These are phyloP conservation scores for Isabelozyma rhagii DNA, from an alignment of 805 yeast genomes.

Conservation along the genomic window DNA sequence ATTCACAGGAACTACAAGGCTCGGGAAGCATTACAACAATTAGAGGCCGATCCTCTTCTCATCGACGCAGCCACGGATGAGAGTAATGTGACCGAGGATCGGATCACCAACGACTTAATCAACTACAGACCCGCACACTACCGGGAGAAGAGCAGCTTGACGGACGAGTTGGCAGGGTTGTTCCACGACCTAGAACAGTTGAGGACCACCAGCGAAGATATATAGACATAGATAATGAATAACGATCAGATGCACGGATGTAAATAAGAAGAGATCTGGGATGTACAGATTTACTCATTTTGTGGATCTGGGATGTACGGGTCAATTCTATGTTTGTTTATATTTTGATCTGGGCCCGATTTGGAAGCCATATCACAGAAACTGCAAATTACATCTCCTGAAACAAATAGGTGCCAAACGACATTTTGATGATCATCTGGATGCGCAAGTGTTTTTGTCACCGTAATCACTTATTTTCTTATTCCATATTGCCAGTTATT, in stretches of 20 bases:
- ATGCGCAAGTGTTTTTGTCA: neutral
- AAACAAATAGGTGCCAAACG: neutral
- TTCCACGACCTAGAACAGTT: neutral
- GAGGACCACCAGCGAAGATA: neutral
- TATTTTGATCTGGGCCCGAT: neutral
- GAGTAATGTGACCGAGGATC: slow-evolving; percentile 1
- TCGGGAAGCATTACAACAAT: slow-evolving; percentile 12
- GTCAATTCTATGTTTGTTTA: neutral
- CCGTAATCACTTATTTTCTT: neutral
- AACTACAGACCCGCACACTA: neutral
- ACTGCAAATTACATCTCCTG: neutral
- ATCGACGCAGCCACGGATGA: slow-evolving; percentile 6
- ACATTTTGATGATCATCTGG: neutral
- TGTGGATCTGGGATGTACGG: neutral
- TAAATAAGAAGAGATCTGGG: neutral
- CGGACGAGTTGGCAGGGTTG: neutral
- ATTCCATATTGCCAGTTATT: neutral
- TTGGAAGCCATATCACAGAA: neutral
- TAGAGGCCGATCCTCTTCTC: slow-evolving; percentile 15
- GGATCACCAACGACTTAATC: slow-evolving; percentile 4
- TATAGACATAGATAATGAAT: neutral
- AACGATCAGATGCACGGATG: neutral
- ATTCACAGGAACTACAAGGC: slow-evolving; percentile 20
- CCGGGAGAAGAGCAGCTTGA: neutral
- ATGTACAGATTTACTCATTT: neutral